Evolutionary conservation across 805 yeast genomes (phyloP), one percentile per base, ranked within the genome.

Genomic region (Dipodascus geniculatus): DNA sequence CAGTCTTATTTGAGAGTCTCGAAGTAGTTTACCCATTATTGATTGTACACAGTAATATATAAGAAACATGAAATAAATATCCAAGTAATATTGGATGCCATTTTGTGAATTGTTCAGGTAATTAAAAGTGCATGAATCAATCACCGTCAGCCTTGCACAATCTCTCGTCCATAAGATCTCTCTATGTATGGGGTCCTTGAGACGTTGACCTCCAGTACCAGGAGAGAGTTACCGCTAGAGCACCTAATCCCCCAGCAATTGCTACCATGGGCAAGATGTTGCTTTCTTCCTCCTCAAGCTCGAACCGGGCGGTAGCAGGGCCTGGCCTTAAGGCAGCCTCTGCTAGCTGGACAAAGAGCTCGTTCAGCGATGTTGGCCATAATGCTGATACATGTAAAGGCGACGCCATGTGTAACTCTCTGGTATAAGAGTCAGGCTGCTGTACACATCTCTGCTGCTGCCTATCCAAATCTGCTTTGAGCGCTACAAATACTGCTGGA

Each of bases 381-480:
- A 82, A 76, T 0, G 95, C 85, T 0, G 96, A 87, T 1, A 91
- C 85, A 63, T 93, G 98, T 57, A 93, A 68, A 0, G 99, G 99
- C 2, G 93, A 86, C 9, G 83, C 81, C 16, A 93, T 65, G 3
- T 72, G 66, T 3, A 89, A 67, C 3, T 77, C 74, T 24, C 87
- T 72, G 0, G 96, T 83, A 63, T 82, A 89, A 23, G 80, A 83
- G 60, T 93, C 98, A 0, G 99, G 99, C 63, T 87, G 96, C 3
- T 77, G 71, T 53, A 80, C 86, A 42, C 84, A 81, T 38, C 99
- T 68, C 63, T 93, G 99, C 63, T 91, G 97, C 65, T 90, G 98
- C 60, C 95, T 82, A 66, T 93, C 99, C 38, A 88, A 72, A 68
- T 93, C 99, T 0, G 99, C 98, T 64, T 93, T 93, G 35, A 90